These are phyloP conservation scores for Leccinum subgranulosum DNA, from an alignment of 768 basidiomycete species.

Conservation along the genomic window DNA sequence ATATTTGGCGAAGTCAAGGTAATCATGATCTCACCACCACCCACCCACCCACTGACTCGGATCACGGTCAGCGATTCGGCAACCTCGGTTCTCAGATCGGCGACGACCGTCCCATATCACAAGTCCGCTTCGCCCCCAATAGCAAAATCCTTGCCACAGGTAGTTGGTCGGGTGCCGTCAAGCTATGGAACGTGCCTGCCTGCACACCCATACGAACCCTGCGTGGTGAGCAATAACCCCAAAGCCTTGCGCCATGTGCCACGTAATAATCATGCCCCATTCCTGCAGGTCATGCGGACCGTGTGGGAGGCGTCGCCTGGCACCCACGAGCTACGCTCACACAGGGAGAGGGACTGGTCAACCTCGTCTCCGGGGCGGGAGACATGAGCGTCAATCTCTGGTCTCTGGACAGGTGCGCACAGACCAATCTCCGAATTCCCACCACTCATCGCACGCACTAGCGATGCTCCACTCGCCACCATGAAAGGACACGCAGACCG, in stretches of 20 bases:
- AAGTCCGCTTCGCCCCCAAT: conserved; percentile 93
- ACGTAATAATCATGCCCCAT: conserved; percentile 3
- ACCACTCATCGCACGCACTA: conserved; percentile 29
- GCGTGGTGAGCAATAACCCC: conserved; percentile 50
- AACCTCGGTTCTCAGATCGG: conserved; percentile 98
- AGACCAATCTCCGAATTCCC: not conserved
- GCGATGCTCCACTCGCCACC: conserved; percentile 81
- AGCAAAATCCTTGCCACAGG: conserved; percentile 85
- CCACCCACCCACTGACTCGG: not conserved
- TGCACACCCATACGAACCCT: conserved; percentile 77
- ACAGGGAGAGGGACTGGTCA: conserved; percentile 60
- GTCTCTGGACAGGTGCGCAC: conserved; percentile 74
- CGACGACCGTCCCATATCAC: conserved; percentile 90
- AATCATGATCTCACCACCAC: conserved; percentile 13
- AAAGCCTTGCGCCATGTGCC: not conserved
- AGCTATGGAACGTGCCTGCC: conserved; percentile 92
- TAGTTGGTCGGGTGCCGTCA: conserved; percentile 94
- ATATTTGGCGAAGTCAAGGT: conserved; percentile 91
- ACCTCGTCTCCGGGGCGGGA: conserved; percentile 88
- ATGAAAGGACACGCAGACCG: conserved; percentile 88
- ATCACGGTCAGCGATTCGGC: conserved; percentile 63
- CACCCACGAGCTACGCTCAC: conserved; percentile 88
- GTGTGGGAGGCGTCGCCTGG: conserved; percentile 96
- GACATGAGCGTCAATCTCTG: conserved; percentile 86
- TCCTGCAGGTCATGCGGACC: conserved; percentile 74